Evolutionary conservation across 2,329 filamentous ascomycete species (phyloP).

Genomic region (Mycogone perniciosa): DNA sequence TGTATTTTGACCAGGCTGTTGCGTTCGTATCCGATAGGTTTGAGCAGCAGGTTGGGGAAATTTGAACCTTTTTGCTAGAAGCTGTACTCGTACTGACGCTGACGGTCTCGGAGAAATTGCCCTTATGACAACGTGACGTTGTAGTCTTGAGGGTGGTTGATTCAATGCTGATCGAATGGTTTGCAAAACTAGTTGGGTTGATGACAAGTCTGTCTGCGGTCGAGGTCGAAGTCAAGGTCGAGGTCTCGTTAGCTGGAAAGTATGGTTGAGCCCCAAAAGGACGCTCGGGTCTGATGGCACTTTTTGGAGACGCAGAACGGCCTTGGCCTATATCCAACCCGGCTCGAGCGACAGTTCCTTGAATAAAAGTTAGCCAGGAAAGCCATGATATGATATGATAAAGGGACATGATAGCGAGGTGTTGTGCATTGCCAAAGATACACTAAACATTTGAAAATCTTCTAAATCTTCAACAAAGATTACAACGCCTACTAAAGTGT

Average conservation of each 20-base stretch:
- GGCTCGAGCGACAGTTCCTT: conserved; percentile 4
- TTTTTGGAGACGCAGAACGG: neutral
- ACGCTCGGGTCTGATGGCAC: neutral
- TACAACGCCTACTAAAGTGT: neutral
- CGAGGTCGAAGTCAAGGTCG: neutral
- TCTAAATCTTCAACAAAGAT: neutral
- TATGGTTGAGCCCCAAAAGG: neutral
- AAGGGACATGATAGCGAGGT: conserved; percentile 10
- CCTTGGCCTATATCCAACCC: conserved; percentile 1
- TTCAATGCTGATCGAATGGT: neutral
- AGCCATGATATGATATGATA: conserved; percentile 6
- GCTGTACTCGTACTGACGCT: neutral
- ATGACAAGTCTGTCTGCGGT: neutral
- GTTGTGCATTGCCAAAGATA: conserved; percentile 3
- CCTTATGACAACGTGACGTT: neutral
- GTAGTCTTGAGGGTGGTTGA: neutral
- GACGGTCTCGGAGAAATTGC: conserved; percentile 4
- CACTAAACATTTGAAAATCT: neutral
- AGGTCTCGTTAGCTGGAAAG: neutral
- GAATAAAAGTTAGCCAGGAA: conserved; percentile 13
- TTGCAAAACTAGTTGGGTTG: neutral
- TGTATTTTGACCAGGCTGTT: neutral
- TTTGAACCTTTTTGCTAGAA: neutral
- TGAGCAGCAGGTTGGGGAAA: neutral
- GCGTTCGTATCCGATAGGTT: neutral